Base-by-base conservation (phyloP, 352 stramenopile species). In the Halophytophthora polymorphica region DNA sequence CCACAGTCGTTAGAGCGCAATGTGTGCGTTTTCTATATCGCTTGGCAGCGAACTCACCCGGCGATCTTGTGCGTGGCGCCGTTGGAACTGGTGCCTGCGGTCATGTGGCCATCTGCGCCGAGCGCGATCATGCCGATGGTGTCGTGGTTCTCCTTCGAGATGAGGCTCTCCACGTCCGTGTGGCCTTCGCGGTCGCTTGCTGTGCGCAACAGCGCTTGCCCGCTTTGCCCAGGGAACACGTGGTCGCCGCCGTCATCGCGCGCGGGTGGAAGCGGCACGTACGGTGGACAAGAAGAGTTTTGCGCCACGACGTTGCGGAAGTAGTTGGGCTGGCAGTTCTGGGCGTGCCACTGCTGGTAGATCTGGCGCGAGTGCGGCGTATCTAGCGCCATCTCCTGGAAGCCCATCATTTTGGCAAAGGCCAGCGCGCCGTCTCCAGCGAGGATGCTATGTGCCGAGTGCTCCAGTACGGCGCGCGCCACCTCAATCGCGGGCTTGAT, bases 361-460 rank as follows among this genome's bases (percentile, higher is more conserved):
- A 88, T 57, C 33, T 71, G 50, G 5, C 50, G 50, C 5, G 86
- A 96, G 39, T 77, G 64, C 11, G 67, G 61, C 14, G 86, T 96
- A 22, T 73, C 61, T 22, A 96, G 64, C 13, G 76, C 65, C 21
- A 76, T 82, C 45, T 93, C 83, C 12, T 78, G n/a, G 29, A 96
- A 90, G 18, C 88, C 86, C 79, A 96, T 91, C 86, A 96, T 96
- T 50, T 88, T 89, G 11, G 88, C 89, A 60, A 97, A 97, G 42
- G 35, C 62, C 15, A 90, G 73, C 40, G 89, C 89, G 33, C 86
- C 89, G 35, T 96, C 78, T 2, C 88, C 88, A 6, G 85, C 85
- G 17, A 97, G 66, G 22, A 97, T 64, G 23, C 85, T 95, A 68
- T 97, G 89, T 15, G 76, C 64, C 14, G 83, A 96, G 64, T 97